phyloP scores from a whole-genome alignment of 768 basidiomycete genomes.

The Boletellus ananas region DNA sequence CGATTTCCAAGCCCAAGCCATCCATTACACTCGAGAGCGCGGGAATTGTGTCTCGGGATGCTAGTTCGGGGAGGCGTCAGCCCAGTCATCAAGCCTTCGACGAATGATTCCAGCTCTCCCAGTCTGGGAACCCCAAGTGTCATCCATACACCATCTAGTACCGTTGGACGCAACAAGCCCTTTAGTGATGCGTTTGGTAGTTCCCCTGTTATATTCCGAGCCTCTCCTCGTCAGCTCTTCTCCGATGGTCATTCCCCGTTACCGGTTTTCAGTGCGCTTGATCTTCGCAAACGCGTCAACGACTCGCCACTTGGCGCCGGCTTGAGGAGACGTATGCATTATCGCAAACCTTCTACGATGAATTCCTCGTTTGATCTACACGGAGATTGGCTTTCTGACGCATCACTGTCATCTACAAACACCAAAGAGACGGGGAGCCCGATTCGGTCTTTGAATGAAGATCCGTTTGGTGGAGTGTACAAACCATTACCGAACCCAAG shows the following conservation, averaged over 20 bases:
- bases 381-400: conserved; percentile 30
- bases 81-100: conserved; percentile 38
- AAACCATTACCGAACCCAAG: conserved; percentile 28
- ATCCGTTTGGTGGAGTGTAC: conserved; percentile 49
- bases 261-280: conserved; percentile 28
- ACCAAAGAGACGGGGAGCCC: conserved; percentile 24
- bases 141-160: conserved; percentile 29
- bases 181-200: conserved; percentile 31
- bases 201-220: conserved; percentile 38
- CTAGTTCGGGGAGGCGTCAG: conserved; percentile 52
- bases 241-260: conserved; percentile 34
- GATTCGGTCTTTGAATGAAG: conserved; percentile 30
- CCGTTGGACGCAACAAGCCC: conserved; percentile 22
- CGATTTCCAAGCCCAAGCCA: conserved; percentile 77
- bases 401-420: conserved; percentile 25
- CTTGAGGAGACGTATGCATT: conserved; percentile 27
- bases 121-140: conserved; percentile 28
- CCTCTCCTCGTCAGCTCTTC: conserved; percentile 41
- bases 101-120: conserved; percentile 29
- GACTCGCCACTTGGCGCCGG: conserved; percentile 46
- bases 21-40: conserved; percentile 61
- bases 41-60: conserved; percentile 64
- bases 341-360: conserved; percentile 29
- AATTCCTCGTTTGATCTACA: conserved; percentile 22
- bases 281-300: conserved; percentile 36